A percentile compares a stretch with the other conserved stretches of the same genome.
These are phyloP conservation scores for Annulohypoxylon stygium DNA, from an alignment of 495 filamentous ascomycete species.

Conservation along the genomic window DNA sequence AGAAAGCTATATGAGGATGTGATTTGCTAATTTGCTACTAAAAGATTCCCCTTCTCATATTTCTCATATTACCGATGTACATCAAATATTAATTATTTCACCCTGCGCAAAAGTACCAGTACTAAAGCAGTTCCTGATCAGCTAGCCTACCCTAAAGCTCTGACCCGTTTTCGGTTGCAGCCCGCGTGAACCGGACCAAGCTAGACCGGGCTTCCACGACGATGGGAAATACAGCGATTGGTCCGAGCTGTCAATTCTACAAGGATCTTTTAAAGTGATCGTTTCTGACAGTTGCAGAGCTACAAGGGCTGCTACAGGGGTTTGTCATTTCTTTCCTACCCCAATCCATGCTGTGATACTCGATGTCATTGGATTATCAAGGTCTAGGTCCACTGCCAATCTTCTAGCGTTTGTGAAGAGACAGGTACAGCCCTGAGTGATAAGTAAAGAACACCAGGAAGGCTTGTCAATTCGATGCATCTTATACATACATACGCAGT, in stretches of 20 bases:
- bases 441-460: constrained; percentile 11
- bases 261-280: constrained; percentile 32
- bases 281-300: constrained; percentile 46
- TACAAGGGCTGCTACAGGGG: background rate
- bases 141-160: constrained; percentile 20
- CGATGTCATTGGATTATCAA: constrained; percentile 35
- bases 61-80: background rate
- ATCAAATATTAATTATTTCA: background rate
- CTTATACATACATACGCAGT: no score
- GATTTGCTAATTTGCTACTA: constrained; percentile 17
- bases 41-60: background rate
- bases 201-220: constrained; percentile 33
- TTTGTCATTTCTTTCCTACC: constrained; percentile 21
- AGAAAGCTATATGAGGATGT: background rate
- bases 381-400: constrained; percentile 14
- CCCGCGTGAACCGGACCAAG: constrained; percentile 41
- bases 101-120: constrained; percentile 1
- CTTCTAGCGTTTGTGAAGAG: constrained; percentile 11
- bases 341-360: constrained; percentile 34
- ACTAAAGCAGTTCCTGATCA: constrained; percentile 8
- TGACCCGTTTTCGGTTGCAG: constrained; percentile 33
- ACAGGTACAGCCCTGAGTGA: constrained; percentile 1
- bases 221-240: constrained; percentile 39
- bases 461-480: background rate
- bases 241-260: constrained; percentile 17